Evolutionary conservation across 23 red algal genomes (phyloP), one percentile per base, ranked within the genome.

Genomic region (Agarophyton chilense): DNA sequence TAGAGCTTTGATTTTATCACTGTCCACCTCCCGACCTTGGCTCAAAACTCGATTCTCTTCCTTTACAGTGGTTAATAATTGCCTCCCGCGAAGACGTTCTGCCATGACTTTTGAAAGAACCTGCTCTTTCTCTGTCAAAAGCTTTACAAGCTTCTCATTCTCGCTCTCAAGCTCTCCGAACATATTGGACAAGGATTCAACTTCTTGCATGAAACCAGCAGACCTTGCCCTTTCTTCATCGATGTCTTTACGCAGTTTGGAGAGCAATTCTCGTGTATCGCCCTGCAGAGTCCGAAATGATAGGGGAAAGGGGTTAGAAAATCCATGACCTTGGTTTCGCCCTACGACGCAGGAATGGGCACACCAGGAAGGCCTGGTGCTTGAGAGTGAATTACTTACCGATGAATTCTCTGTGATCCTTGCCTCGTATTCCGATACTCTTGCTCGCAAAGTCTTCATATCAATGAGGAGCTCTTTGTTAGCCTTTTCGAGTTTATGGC

Each of bases 41-140:
- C 77, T 84, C 40, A 96, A 64, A 35, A 87, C 82, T 67, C 84
- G 72, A 51, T 90, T 91, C 63, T 98, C 87, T 63, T 98, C 95
- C 55, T 92, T 98, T 17, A 98, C 72, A 52, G 92, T 94, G 13
- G 93, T 74, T 11, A 94, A 70, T 64, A 94, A 75, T 50, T 98
- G 95, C 40, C 90, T 84, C 24, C 93, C 86, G 21, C 93, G 92
- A 46, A 98, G 52, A 36, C 91, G 72, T 56, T 98, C 95, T 2
- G 84, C 85, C 78, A 94, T 81, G 22, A 98, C 92, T 82, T 94
- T 94, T 17, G 82, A 87, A 34, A 98, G 79, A 40, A 91, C 75
- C 25, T 84, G 80, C 41, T 98, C 95, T 52, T 98, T 98, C 38
- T 98, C 95, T 24, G 67, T 80, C 54, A 98, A 41, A 32, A 90